Evolutionary conservation across 108 stramenopile genomes (phyloP), one percentile per base, ranked within the genome.

Genomic region (Cyclotella atomus): DNA sequence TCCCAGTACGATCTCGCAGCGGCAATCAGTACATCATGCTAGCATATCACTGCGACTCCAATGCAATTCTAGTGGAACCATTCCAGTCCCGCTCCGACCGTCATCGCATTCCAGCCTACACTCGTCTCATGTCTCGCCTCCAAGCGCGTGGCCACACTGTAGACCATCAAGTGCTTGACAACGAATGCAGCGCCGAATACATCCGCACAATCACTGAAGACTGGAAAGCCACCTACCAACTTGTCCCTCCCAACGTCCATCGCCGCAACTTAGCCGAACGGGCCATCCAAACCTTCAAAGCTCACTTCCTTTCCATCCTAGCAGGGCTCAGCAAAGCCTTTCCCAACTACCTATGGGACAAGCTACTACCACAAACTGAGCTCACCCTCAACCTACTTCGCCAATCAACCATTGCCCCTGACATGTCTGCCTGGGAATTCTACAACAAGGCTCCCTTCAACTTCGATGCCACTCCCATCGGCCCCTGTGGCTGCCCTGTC

Each of bases 221-320:
- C 65, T 55, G 35, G 53, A 16, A 55, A 54, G n/a, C 24, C 16
- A 38, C 35, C 16, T 82, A 59, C 59, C 82, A 86, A 62, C 59
- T 82, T 20, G 79, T 67, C 4, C 80, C 85, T 36, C 75, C 85
- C 19, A 15, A 65, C 29, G 24, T 63, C 20, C 82, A 86, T 64
- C 59, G 82, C 7, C 47, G 66, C 36, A 86, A 86, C 64, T 56
- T 68, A 21, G 85, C 85, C 0, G 68, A 86, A 65, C 79, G 68
- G 15, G 86, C 86, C 33, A 86, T 83, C 29, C 74, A 56, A 43
- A 86, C 78, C 23, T 86, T 79, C 68, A 74, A 79, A 38, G 76
- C 73, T 43, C 85, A 86, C 41, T 83, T 83, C 65, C 65, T 85
- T 52, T 53, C 82, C 28, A 68, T 66, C 54, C 65, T 86, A n/a